Conservation (phyloP, 2,329 filamentous ascomycete genomes). For the Fusarium azukiicola region DNA sequence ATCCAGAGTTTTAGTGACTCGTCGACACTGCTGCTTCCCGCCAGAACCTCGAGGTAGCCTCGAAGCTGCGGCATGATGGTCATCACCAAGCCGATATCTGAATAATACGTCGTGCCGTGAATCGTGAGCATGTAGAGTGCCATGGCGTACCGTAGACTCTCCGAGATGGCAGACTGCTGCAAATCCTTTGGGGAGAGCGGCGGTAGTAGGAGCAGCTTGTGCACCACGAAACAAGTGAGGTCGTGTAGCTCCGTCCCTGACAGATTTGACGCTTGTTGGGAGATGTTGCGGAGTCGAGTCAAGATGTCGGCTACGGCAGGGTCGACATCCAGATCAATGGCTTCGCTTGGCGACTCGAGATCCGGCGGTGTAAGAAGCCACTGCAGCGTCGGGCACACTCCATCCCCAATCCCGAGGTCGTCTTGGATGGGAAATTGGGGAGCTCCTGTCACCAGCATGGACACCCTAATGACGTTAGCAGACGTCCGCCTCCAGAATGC, state of each 20-base stretch:
- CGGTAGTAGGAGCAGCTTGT: slow-evolving; percentile 65
- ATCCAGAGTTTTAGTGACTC: slow-evolving; percentile 66
- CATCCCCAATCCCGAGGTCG: slow-evolving; percentile 70
- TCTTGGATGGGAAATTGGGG: slow-evolving; percentile 77
- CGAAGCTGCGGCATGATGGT: slow-evolving; percentile 59
- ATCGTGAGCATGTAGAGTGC: slow-evolving; percentile 75
- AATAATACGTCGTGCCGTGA: slow-evolving; percentile 78
- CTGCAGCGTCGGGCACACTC: slow-evolving; percentile 70
- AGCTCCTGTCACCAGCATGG: slow-evolving; percentile 73
- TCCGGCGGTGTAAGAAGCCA: slow-evolving; percentile 65
- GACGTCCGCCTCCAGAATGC: fast-evolving
- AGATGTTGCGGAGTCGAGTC: slow-evolving; percentile 67
- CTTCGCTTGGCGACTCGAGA: slow-evolving; percentile 22
- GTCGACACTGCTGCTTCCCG: slow-evolving; percentile 15
- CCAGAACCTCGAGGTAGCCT: slow-evolving; percentile 53
- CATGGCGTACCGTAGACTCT: slow-evolving; percentile 70
- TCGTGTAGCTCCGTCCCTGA: slow-evolving; percentile 73
- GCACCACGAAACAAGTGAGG: slow-evolving; percentile 75
- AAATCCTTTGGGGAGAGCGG: slow-evolving; percentile 27
- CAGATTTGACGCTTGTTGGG: slow-evolving; percentile 58
- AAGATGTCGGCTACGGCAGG: slow-evolving; percentile 61
- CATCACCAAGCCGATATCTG: slow-evolving; percentile 67
- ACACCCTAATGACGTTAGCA: slow-evolving; percentile 69
- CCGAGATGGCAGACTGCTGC: slow-evolving; percentile 55
- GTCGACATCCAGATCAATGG: slow-evolving; percentile 58